These are phyloP conservation scores for Chlamydomonas sp. DNA, from an alignment of 139 green algal genomes.

Conservation along the genomic window DNA sequence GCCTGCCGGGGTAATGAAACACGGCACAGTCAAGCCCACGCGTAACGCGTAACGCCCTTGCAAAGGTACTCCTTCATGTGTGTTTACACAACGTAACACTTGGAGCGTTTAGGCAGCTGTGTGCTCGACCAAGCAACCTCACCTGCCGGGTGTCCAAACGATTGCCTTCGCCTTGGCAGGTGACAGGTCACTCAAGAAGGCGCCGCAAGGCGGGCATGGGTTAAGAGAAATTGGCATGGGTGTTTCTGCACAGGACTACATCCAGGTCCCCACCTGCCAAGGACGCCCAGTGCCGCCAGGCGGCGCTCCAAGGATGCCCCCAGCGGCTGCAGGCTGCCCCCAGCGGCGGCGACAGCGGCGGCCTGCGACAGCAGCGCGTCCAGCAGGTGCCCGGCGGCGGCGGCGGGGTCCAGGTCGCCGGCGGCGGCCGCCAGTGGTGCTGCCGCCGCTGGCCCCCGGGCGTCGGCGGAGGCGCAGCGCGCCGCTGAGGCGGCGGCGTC, in stretches of 20 bases:
- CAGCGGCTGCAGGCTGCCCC: conserved; percentile 36
- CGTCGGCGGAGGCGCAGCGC: background rate
- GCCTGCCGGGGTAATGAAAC: background rate
- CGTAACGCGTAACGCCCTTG: too few species aligned
- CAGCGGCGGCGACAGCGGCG: conserved; percentile 13
- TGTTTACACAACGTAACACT: too few species aligned
- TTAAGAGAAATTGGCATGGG: too few species aligned
- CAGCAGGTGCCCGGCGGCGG: conserved; percentile 11
- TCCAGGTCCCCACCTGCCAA: background rate
- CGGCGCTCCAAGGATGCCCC: conserved; percentile 35
- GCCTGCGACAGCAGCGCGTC: conserved; percentile 33
- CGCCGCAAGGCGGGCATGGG: too few species aligned
- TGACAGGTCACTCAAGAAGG: too few species aligned
- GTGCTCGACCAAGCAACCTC: too few species aligned
- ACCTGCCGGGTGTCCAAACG: too few species aligned
- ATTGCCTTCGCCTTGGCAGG: too few species aligned
- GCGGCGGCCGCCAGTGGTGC: background rate
- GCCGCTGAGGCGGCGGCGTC: background rate
- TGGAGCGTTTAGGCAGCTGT: too few species aligned
- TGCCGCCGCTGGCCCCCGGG: background rate
- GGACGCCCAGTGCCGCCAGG: conserved; percentile 34
- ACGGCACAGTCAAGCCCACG: too few species aligned
- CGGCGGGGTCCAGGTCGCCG: conserved; percentile 4
- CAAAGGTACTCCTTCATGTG: too few species aligned
- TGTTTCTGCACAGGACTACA: too few species aligned